phyloP scores from a whole-genome alignment of 2,329 filamentous ascomycete genomes.

The Verruconis gallopava region DNA sequence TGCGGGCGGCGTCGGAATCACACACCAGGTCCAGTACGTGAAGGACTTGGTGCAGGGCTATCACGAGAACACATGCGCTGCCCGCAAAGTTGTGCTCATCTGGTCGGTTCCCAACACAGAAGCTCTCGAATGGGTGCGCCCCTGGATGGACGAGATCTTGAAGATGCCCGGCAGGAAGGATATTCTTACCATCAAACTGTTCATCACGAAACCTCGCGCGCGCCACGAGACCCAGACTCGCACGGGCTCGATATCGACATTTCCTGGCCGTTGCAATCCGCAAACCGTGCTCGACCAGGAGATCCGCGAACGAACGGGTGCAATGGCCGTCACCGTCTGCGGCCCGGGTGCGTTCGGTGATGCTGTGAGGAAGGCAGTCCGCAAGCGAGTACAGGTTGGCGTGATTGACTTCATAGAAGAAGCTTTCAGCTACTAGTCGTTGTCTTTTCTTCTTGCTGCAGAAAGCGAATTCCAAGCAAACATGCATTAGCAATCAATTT shows the following conservation, averaged over 20 bases:
- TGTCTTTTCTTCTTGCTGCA: too few relatives aligned
- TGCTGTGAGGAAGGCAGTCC: constrained; percentile 42
- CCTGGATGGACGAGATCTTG: constrained; percentile 54
- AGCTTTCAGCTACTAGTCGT: constrained; percentile 53
- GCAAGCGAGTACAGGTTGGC: constrained; percentile 38
- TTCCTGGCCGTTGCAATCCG: constrained; percentile 44
- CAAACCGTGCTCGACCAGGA: constrained; percentile 44
- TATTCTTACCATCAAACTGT: constrained; percentile 46
- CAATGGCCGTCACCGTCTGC: constrained; percentile 49
- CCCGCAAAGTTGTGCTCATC: constrained; percentile 58
- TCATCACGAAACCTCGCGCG: constrained; percentile 47
- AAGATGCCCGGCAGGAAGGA: constrained; percentile 45
- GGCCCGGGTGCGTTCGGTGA: constrained; percentile 51
- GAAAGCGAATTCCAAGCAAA: too few relatives aligned
- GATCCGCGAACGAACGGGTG: constrained; percentile 41
- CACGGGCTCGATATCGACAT: constrained; percentile 49
- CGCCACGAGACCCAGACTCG: constrained; percentile 41
- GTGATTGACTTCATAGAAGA: constrained; percentile 51
- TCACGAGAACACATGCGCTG: constrained; percentile 54
- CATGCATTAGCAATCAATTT: too few relatives aligned
- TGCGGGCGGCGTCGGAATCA: constrained; percentile 69
- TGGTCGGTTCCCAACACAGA: constrained; percentile 69
- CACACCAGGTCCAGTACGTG: constrained; percentile 64
- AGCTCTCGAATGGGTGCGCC: constrained; percentile 48
- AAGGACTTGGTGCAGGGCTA: constrained; percentile 58